Percentiles rank a stretch among this genome's conserved stretches.
Conservation (phyloP, 352 stramenopile genomes). For the Pythium brachiatum region DNA sequence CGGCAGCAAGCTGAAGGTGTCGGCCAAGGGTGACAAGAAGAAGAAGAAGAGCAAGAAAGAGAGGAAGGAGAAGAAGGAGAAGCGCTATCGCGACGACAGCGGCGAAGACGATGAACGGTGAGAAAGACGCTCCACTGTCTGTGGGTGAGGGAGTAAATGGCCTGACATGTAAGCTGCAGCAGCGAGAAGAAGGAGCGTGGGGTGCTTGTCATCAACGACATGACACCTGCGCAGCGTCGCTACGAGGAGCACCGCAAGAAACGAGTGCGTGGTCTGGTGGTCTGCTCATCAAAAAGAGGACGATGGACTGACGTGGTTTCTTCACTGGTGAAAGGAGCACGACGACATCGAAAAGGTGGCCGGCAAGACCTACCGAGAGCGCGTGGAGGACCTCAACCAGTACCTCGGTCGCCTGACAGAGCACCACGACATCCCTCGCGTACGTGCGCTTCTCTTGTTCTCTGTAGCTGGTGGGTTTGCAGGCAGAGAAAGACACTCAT, state of each 20-base stretch:
- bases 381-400: slow-evolving; percentile 97
- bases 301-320: background rate
- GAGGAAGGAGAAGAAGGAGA: slow-evolving; percentile 30
- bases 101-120: slow-evolving; percentile 9
- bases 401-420: slow-evolving; percentile 95
- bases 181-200: slow-evolving; percentile 15
- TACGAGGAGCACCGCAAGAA: slow-evolving; percentile 82
- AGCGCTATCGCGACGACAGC: background rate
- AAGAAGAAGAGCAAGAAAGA: slow-evolving; percentile 47
- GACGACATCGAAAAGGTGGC: slow-evolving; percentile 85
- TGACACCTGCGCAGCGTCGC: slow-evolving; percentile 75
- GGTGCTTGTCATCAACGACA: slow-evolving; percentile 39
- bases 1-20: slow-evolving; percentile 58
- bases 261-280: slow-evolving; percentile 54
- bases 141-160: background rate
- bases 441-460: slow-evolving; percentile 36
- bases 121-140: background rate
- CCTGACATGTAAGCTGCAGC: background rate
- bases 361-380: slow-evolving; percentile 87
- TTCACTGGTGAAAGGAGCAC: slow-evolving; percentile 52
- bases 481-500: background rate
- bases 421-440: slow-evolving; percentile 97
- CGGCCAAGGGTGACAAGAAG: slow-evolving; percentile 48
- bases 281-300: background rate
- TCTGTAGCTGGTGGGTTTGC: background rate